Evolutionary conservation across 2,329 filamentous ascomycete species (phyloP), one percentile per base, ranked within the genome.

Genomic region (Zopfia rhizophila): DNA sequence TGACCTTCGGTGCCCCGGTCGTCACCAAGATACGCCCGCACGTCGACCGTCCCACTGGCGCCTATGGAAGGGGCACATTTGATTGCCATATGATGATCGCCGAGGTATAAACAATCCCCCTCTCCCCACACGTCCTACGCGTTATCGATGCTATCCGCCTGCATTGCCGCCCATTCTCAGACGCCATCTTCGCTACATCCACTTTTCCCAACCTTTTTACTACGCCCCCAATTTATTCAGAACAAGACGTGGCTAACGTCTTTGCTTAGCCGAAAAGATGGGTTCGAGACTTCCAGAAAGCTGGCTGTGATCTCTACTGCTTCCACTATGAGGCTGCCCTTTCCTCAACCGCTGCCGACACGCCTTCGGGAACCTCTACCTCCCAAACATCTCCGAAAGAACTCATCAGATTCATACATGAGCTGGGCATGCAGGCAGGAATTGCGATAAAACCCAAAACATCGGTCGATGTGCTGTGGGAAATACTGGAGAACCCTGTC

Each of bases 11-110:
- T 48, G 87, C 93, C 14, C 92, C 93, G 4, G 91, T 99, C 25
- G 94, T 99, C 32, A 93, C 91, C 60, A 96, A 93, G 79, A 94
- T 99, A 64, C 86, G 94, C 53, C 80, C 83, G 32, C 89, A 96
- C 65, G 92, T 99, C 63, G 87, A 90, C 45, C 81, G 82, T 59
- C 92, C 91, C 3, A 79, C 80, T 28, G 78, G 82, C 38, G 82
- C 82, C 23, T 79, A 88, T 58, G 91, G 89, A 40, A 89, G 87
- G 61, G 94, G 94, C 52, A 97, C 93, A 11, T 99, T 99, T 72
- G 94, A 99, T 75, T 99, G 94, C 82, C 94, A 99, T 76, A 97
- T 99, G 94, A 99, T 99, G 94, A 96, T 99, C 69, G 86, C 91
- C 65, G 93, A 99, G 88, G 90, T 93, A 80, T 31, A 33, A 35